A percentile compares a stretch with the other conserved stretches of the same genome.
Conservation (phyloP, 768 basidiomycete species). For the Russula olivacea region DNA sequence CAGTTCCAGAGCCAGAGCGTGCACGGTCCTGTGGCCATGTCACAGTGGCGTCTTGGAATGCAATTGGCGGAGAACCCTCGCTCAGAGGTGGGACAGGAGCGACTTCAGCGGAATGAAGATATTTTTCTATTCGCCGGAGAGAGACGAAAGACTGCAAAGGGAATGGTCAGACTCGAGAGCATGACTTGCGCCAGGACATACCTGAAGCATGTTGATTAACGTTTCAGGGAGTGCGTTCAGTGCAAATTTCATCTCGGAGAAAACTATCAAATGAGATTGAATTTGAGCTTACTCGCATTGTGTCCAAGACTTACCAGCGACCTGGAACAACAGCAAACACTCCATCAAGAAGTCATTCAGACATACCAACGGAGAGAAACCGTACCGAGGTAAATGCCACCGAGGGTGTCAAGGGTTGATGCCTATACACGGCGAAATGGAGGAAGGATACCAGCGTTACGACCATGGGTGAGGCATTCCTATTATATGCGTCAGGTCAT, state of each 20-base stretch:
- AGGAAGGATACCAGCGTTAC: conserved; percentile 49
- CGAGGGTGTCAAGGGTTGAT: conserved; percentile 68
- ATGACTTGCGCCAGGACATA: conserved; percentile 26
- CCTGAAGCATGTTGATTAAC: conserved; percentile 85
- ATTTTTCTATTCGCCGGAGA: conserved; percentile 86
- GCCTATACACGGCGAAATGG: conserved; percentile 66
- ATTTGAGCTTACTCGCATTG: not conserved
- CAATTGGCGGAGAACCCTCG: conserved; percentile 53
- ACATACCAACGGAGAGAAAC: not conserved
- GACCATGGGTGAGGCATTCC: conserved; percentile 43
- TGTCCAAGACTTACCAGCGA: conserved; percentile 35
- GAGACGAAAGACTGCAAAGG: conserved; percentile 64
- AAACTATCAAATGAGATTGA: conserved; percentile 44
- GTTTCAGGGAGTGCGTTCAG: conserved; percentile 87
- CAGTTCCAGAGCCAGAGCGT: conserved; percentile 23
- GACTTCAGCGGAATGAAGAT: conserved; percentile 72
- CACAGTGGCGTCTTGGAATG: conserved; percentile 78
- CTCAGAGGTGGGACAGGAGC: conserved; percentile 51
- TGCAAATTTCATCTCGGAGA: conserved; percentile 82
- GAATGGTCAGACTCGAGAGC: conserved; percentile 4
- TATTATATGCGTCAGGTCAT: conserved; percentile 16
- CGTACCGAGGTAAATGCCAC: conserved; percentile 65
- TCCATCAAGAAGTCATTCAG: not conserved
- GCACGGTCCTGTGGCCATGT: conserved; percentile 84
- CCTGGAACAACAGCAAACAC: conserved; percentile 27